phyloP scores from a whole-genome alignment of 2,329 filamentous ascomycete species.

The Fusarium continuum region DNA sequence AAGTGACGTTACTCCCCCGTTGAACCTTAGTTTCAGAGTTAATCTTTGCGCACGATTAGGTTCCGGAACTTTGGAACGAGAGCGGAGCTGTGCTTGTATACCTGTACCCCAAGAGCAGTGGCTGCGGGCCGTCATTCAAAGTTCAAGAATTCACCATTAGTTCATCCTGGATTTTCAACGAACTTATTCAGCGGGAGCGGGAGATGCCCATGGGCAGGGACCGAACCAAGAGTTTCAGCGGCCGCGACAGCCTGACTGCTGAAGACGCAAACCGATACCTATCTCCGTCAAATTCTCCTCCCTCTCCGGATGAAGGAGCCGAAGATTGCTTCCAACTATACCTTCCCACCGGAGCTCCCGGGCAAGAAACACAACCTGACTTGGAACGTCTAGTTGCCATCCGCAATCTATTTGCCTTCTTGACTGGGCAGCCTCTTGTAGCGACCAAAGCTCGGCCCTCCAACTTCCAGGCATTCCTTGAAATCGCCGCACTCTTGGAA shows the following conservation, averaged over 20 bases:
- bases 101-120: conserved; percentile 61
- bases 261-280: conserved; percentile 58
- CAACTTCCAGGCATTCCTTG: conserved; percentile 63
- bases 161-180: conserved; percentile 63
- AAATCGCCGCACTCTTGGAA: conserved; percentile 62
- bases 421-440: conserved; percentile 70
- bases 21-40: conserved; percentile 17
- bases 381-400: conserved; percentile 66
- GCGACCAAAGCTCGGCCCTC: conserved; percentile 63
- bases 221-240: conserved; percentile 57
- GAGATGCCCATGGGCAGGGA: conserved; percentile 46
- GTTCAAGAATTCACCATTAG: conserved; percentile 63
- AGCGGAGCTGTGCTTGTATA: conserved; percentile 66
- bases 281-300: conserved; percentile 51
- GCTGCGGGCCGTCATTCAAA: conserved; percentile 67
- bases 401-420: conserved; percentile 72
- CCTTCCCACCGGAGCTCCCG: conserved; percentile 56
- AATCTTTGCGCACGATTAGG: conserved; percentile 50
- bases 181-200: conserved; percentile 60
- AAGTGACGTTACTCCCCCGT: conserved; percentile 32
- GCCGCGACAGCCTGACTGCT: conserved; percentile 57
- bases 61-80: conserved; percentile 74
- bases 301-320: conserved; percentile 47
- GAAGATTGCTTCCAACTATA: conserved; percentile 60
- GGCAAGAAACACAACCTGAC: conserved; percentile 50